These are phyloP conservation scores for Suillus weaverae DNA, from an alignment of 768 basidiomycete genomes.

Conservation along the genomic window DNA sequence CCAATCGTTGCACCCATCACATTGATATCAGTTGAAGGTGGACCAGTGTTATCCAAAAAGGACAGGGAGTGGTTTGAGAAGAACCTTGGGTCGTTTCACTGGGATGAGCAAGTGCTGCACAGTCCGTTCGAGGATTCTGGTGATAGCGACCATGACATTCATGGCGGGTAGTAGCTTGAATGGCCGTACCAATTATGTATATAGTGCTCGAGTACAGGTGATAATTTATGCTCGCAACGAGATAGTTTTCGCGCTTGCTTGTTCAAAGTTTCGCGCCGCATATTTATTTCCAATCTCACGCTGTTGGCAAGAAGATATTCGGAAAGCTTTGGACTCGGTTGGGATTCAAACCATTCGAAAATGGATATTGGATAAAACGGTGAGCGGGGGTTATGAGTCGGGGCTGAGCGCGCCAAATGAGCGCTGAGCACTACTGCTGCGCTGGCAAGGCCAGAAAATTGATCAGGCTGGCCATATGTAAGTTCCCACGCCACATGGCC, in stretches of 20 bases:
- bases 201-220: neutral
- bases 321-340: too few relatives aligned
- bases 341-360: neutral
- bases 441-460: neutral
- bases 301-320: neutral
- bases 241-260: neutral
- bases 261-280: too few relatives aligned
- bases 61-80: conserved; percentile 8
- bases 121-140: neutral
- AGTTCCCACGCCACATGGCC: neutral
- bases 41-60: neutral
- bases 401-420: too few relatives aligned
- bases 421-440: too few relatives aligned
- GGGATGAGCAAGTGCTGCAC: conserved; percentile 1
- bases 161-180: neutral
- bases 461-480: too few relatives aligned
- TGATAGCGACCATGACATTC: neutral
- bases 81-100: conserved; percentile 5
- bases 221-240: neutral
- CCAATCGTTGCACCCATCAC: conserved; percentile 7
- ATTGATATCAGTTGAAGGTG: conserved; percentile 5
- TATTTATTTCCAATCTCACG: neutral
- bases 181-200: neutral
- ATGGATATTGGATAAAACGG: neutral
- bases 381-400: neutral